A percentile compares a stretch with the other conserved stretches of the same genome.
Evolutionary conservation across 768 basidiomycete genomes (phyloP).

Genomic region (Arthromyces matolae): DNA sequence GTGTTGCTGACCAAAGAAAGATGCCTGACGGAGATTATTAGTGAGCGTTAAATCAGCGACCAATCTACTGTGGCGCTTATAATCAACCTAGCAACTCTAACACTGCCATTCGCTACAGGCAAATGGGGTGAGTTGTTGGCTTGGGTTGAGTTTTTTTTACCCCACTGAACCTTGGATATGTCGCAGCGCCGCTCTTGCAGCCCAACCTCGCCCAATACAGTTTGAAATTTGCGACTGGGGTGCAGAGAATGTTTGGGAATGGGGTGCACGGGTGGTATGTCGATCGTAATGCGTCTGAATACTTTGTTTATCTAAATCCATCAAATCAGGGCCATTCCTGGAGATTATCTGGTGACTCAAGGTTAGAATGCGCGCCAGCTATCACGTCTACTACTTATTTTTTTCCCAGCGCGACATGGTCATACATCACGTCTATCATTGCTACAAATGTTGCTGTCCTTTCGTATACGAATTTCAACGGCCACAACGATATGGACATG

Average conservation of each 20-base stretch:
- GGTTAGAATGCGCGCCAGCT: conserved; percentile 21
- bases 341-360: conserved; percentile 49
- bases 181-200: conserved; percentile 41
- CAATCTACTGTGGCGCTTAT: background rate
- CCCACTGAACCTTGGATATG: background rate
- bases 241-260: conserved; percentile 49
- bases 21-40: conserved; percentile 44
- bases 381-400: background rate
- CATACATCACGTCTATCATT: conserved; percentile 45
- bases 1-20: conserved; percentile 12
- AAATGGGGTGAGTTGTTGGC: conserved; percentile 42
- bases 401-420: conserved; percentile 40
- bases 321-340: conserved; percentile 45
- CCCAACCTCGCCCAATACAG: conserved; percentile 43
- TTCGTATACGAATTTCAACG: conserved; percentile 39
- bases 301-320: background rate
- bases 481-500: conserved; percentile 62
- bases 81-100: conserved; percentile 45
- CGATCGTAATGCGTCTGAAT: conserved; percentile 4
- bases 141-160: background rate
- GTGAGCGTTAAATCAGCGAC: conserved; percentile 27
- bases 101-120: conserved; percentile 52
- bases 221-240: conserved; percentile 55
- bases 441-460: conserved; percentile 39
- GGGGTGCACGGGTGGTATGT: conserved; percentile 50